Base-by-base conservation (phyloP, 768 basidiomycete species). In the Russula dissimulans region DNA sequence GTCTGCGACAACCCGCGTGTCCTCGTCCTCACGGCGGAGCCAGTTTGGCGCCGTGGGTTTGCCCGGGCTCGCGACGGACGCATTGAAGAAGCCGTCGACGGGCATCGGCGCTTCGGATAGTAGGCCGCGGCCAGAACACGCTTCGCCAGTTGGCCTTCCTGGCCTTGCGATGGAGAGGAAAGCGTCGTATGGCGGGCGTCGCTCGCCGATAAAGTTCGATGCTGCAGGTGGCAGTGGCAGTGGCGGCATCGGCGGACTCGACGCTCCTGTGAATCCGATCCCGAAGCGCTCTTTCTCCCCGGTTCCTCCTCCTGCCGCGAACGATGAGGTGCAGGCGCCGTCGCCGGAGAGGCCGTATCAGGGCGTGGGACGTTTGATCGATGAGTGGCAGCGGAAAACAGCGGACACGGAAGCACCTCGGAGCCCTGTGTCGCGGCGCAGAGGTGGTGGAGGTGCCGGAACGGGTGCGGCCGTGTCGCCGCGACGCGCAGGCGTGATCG, bases 361-460 rank as follows among this genome's bases (percentile, higher is more conserved):
- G 68, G 91, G 91, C 41, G 91, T 93, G 46, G 86, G 89, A 32
- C 88, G 80, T 72, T 76, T 93, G 39, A 92, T 93, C 64, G 88
- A 90, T 69, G 83, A 91, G 69, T 93, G 91, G 91, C 89, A 93
- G 71, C 83, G 81, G 59, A 91, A 87, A 73, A 82, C 85, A 39
- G 84, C 80, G 17, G 86, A 85, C 64, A 73, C 74, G 18, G 83
- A 81, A 41, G 68, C 72, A 50, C 61, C 74, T 29, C 76, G 70
- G 29, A 68, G 69, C 29, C 70, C 70, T 22, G 64, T 62, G 32
- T 68, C 68, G 41, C 76, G 74, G 69, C 75, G 78, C 47, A 70
- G 69, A 44, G 75, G 65, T 3, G 62, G 54, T 0, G 52, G 52
- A 12, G 47, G 31, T 36, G 0, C 12, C 6, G 50, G 49, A 41